Percentiles rank a stretch among this genome's conserved stretches.
Conservation (phyloP, 1,284 basidiomycete genomes). For the Ganoderma sp. region DNA sequence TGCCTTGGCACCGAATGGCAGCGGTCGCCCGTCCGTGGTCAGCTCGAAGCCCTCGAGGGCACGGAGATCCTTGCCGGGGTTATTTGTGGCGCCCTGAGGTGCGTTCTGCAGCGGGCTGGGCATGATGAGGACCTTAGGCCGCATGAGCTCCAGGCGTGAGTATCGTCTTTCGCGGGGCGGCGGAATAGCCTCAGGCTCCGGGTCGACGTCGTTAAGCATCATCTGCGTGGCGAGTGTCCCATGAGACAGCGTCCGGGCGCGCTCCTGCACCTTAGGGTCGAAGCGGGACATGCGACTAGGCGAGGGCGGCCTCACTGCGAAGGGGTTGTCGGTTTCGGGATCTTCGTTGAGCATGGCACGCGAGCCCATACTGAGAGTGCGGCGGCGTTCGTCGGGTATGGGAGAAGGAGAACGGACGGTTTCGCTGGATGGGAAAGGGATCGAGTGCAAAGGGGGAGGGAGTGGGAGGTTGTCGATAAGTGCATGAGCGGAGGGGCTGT, state of each 20-base stretch:
- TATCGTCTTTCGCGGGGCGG: constrained; percentile 57
- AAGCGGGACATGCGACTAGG: constrained; percentile 68
- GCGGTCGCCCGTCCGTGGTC: constrained; percentile 67
- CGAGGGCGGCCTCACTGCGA: constrained; percentile 56
- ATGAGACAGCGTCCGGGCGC: constrained; percentile 67
- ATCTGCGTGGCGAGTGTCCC: constrained; percentile 69
- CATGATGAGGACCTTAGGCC: constrained; percentile 85
- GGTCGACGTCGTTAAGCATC: constrained; percentile 61
- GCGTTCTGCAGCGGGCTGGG: constrained; percentile 76
- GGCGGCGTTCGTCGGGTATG: constrained; percentile 44
- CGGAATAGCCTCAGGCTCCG: constrained; percentile 11
- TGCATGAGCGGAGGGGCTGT: constrained; percentile 54
- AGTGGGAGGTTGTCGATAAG: constrained; percentile 52
- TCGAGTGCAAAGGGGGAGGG: constrained; percentile 52
- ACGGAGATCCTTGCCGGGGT: constrained; percentile 39
- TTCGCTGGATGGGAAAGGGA: constrained; percentile 66
- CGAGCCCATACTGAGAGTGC: constrained; percentile 53
- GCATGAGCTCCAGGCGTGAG: constrained; percentile 75
- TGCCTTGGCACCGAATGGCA: constrained; percentile 70
- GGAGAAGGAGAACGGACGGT: constrained; percentile 62
- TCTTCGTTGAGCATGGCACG: constrained; percentile 46
- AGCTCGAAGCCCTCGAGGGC: constrained; percentile 65
- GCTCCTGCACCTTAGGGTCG: constrained; percentile 68
- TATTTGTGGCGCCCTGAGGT: constrained; percentile 35
- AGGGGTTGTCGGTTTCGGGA: constrained; percentile 17